A percentile compares a stretch with the other conserved stretches of the same genome.
Evolutionary conservation across 2,329 filamentous ascomycete species (phyloP).

Genomic region (Cladosporium velox): DNA sequence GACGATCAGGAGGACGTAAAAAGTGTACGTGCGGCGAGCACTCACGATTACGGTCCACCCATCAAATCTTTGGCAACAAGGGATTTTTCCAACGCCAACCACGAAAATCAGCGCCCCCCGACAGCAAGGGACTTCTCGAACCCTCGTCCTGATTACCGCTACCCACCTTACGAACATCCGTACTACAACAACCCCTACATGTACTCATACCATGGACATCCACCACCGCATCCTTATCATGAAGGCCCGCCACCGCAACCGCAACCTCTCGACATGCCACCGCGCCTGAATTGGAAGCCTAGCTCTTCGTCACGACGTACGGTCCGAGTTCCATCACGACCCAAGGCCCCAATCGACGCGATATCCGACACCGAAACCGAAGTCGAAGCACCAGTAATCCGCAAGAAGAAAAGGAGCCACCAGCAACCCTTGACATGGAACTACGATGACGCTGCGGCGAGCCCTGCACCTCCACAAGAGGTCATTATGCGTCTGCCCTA

Average conservation of each 20-base stretch:
- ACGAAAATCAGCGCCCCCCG: conserved; percentile 29
- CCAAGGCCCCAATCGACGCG: conserved; percentile 18
- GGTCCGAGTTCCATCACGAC: not conserved
- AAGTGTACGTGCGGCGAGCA: conserved; percentile 26
- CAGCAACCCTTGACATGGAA: conserved; percentile 12
- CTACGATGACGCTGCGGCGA: not conserved
- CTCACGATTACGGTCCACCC: conserved; percentile 30
- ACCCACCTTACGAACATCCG: conserved; percentile 28
- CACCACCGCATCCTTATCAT: conserved; percentile 5
- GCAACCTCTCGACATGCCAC: conserved; percentile 24
- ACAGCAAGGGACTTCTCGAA: not conserved
- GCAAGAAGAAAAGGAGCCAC: conserved; percentile 19
- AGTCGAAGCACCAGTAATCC: conserved; percentile 21
- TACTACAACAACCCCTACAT: conserved; percentile 32
- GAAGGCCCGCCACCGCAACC: not conserved
- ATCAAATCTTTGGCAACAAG: conserved; percentile 25
- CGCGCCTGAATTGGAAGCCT: conserved; percentile 22
- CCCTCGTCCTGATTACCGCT: not conserved
- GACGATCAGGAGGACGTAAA: conserved; percentile 28
- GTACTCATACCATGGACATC: conserved; percentile 29
- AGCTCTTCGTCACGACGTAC: not conserved
- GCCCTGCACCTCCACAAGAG: conserved; percentile 27
- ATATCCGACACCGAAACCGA: conserved; percentile 31
- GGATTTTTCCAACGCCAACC: conserved; percentile 30
- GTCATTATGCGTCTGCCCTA: conserved; percentile 38